phyloP scores from a whole-genome alignment of 78 protist species.

The Dictyostelium discoideum region dicty_2.7 NC_007091.3:789001-789500 shows the following conservation, averaged over 20 bases:
- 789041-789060: no score
- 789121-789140: no score
- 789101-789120: no score
- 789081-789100: no score
- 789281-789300: background rate
- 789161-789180: no score
- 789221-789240: background rate
- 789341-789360: background rate
- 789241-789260: background rate
- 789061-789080: no score
- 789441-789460: background rate
- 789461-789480: background rate
- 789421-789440: background rate
- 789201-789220: no score
- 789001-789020: no score
- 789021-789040: no score
- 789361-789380: background rate
- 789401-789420: background rate
- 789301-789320: background rate
- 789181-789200: background rate
- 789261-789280: background rate
- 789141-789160: no score
- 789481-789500: background rate
- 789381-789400: background rate
- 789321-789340: background rate